Conservation (phyloP, 1,284 basidiomycete species). For the Moniliophthora roreri region DNA sequence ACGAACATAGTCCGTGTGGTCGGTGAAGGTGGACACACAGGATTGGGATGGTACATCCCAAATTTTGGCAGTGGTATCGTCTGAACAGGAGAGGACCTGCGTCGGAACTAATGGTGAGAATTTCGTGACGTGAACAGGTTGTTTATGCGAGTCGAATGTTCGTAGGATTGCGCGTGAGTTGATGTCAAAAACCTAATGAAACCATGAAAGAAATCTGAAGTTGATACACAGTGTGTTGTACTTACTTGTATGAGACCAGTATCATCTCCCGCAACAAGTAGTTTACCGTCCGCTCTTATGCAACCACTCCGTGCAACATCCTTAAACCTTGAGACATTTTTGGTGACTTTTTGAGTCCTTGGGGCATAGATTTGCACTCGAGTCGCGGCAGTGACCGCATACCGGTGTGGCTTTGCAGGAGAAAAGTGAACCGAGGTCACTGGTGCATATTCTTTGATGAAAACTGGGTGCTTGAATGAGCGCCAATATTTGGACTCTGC, state of each 20-base stretch:
- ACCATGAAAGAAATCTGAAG: conserved; percentile 12
- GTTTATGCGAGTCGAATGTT: conserved; percentile 89
- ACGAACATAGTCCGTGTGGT: conserved; percentile 95
- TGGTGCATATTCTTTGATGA: conserved; percentile 93
- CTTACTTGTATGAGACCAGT: conserved; percentile 87
- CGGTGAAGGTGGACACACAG: conserved; percentile 74
- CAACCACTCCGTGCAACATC: conserved; percentile 89
- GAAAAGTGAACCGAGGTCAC: conserved; percentile 92
- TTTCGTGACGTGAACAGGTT: conserved; percentile 92
- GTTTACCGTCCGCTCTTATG: conserved; percentile 91
- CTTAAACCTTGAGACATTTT: conserved; percentile 96
- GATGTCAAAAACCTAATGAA: conserved; percentile 85
- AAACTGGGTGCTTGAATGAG: conserved; percentile 81
- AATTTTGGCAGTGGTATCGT: conserved; percentile 91
- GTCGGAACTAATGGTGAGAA: conserved; percentile 85
- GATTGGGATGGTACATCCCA: conserved; percentile 96
- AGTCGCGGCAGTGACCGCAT: conserved; percentile 94
- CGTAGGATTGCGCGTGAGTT: conserved; percentile 93
- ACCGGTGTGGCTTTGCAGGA: conserved; percentile 82
- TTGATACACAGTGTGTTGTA: conserved; percentile 3
- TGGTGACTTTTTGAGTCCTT: conserved; percentile 91
- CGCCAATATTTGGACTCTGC: conserved; percentile 81
- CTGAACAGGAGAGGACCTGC: conserved; percentile 91
- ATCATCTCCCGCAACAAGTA: conserved; percentile 95
- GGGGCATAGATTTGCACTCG: conserved; percentile 96